phyloP scores from a whole-genome alignment of 2,329 filamentous ascomycete species.

The Gaeumannomyces sp. region DNA sequence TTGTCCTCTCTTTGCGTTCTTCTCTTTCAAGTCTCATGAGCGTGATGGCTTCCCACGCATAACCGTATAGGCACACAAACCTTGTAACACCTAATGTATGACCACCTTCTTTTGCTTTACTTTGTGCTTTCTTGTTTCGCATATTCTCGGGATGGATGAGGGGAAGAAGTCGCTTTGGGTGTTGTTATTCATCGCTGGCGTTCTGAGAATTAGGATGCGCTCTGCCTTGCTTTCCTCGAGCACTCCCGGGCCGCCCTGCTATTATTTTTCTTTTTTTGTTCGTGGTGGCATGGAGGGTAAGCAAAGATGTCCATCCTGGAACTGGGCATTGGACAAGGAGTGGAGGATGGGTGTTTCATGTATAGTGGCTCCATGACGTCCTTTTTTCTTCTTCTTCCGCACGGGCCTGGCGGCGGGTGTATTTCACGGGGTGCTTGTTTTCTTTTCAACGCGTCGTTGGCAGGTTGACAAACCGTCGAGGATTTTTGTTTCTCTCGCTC shows the following conservation, averaged over 20 bases:
- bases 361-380: not conserved
- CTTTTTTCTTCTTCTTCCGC: not conserved
- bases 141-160: slow-evolving; percentile 1
- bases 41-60: not conserved
- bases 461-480: not conserved
- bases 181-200: not conserved
- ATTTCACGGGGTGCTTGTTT: not conserved
- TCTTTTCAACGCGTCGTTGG: not conserved
- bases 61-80: not conserved
- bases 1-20: not conserved
- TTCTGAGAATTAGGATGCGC: not conserved
- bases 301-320: too few species aligned
- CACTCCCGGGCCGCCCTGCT: too few species aligned
- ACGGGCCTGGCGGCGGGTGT: not conserved
- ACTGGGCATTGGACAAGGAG: too few species aligned
- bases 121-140: not conserved
- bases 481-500: too few species aligned
- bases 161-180: not conserved
- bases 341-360: too few species aligned
- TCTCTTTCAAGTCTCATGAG: not conserved
- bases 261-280: too few species aligned
- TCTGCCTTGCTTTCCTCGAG: too few species aligned
- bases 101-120: not conserved
- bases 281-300: too few species aligned
- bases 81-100: slow-evolving; percentile 4